Conservation (phyloP, 345 rosid species). For the Gossypium rotundifolium region DNA sequence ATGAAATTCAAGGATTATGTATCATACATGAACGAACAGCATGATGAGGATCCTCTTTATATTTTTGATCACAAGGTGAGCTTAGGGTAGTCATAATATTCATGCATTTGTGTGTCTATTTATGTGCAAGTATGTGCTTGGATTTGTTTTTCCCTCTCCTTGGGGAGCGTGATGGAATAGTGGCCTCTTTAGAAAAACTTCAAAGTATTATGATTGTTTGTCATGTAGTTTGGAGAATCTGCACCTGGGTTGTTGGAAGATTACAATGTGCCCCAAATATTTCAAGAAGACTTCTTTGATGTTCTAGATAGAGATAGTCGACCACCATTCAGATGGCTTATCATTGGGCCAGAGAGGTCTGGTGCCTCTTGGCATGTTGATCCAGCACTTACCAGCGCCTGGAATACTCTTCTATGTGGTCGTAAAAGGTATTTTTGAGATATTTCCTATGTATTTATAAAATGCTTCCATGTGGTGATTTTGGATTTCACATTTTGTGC, state of each 20-base stretch:
- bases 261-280: conserved; percentile 71
- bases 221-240: conserved; percentile 76
- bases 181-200: background rate
- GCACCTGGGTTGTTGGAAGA: conserved; percentile 75
- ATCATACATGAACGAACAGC: conserved; percentile 65
- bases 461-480: background rate
- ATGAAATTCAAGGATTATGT: conserved; percentile 85
- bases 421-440: conserved; percentile 65
- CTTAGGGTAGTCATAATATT: background rate
- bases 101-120: background rate
- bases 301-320: conserved; percentile 64
- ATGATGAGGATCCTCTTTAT: conserved; percentile 94
- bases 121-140: background rate
- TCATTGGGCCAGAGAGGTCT: conserved; percentile 95
- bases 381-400: conserved; percentile 96
- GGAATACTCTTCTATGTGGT: conserved; percentile 93
- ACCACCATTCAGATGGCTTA: conserved; percentile 90
- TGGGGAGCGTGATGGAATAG: conserved; percentile 1
- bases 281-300: conserved; percentile 85
- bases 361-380: conserved; percentile 99
- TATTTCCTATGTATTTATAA: background rate
- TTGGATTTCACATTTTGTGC: conserved; percentile 1
- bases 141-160: background rate
- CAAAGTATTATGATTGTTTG: conserved; percentile 12
- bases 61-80: conserved; percentile 86